These are phyloP conservation scores for Mortierella sp. DNA, from an alignment of 371 early-diverging fungal species.

Conservation along the genomic window DNA sequence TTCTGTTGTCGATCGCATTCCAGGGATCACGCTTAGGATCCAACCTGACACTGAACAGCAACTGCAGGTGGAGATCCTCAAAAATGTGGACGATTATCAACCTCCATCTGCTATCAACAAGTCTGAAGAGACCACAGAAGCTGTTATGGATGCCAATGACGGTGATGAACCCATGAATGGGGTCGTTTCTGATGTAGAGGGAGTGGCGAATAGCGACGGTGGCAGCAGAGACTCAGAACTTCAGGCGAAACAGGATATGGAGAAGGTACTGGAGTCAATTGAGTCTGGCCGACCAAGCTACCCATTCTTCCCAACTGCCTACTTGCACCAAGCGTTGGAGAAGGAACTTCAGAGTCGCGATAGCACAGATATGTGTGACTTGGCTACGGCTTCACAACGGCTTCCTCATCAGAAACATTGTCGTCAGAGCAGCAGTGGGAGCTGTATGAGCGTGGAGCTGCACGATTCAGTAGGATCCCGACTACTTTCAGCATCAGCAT, in stretches of 20 bases:
- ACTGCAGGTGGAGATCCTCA: conserved; percentile 46
- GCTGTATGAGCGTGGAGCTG: conserved; percentile 18
- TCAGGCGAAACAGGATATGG: conserved; percentile 35
- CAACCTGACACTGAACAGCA: conserved; percentile 38
- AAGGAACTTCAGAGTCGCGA: neutral
- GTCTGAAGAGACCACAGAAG: neutral
- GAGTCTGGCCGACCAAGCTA: conserved; percentile 39
- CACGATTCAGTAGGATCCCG: conserved; percentile 5
- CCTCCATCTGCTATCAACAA: neutral
- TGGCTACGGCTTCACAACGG: neutral
- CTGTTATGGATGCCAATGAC: neutral
- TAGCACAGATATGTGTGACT: neutral
- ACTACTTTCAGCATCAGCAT: neutral
- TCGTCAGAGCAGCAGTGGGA: conserved; percentile 4
- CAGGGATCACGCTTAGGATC: conserved; percentile 49
- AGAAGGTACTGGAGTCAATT: conserved; percentile 39
- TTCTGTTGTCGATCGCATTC: conserved; percentile 39
- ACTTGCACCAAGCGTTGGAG: neutral
- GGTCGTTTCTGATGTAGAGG: neutral
- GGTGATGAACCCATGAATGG: neutral
- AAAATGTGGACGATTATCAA: conserved; percentile 38
- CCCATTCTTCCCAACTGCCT: conserved; percentile 10
- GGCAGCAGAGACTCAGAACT: neutral
- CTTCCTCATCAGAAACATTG: conserved; percentile 4
- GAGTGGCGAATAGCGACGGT: neutral